These are phyloP conservation scores for Capsicum pubescens DNA, from an alignment of 257 asterid genomes.

Conservation along the genomic window DNA sequence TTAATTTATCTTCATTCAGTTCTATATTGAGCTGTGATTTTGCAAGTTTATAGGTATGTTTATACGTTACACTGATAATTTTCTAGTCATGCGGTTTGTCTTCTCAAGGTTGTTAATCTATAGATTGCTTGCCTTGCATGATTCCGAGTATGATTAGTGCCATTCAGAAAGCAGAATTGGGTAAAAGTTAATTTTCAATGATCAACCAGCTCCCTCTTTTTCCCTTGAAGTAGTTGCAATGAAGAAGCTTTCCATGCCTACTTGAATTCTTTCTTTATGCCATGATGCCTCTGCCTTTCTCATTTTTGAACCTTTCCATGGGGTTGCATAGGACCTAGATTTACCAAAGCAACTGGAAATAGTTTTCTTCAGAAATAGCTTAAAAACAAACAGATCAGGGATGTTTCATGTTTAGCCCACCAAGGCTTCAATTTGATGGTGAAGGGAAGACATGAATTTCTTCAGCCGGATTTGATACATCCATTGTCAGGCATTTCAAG, in stretches of 20 bases:
- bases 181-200: constrained; percentile 6
- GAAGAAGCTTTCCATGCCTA: background rate
- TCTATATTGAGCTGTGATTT: no score
- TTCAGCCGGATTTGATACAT: background rate
- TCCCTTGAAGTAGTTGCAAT: background rate
- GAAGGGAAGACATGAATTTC: background rate
- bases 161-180: background rate
- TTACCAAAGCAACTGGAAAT: background rate
- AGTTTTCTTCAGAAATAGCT: background rate
- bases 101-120: no score
- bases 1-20: no score
- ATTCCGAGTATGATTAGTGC: background rate
- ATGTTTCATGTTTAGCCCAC: background rate
- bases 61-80: no score
- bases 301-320: background rate
- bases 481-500: background rate
- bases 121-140: background rate
- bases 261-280: background rate
- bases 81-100: no score
- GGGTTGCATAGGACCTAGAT: background rate
- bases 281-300: background rate
- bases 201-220: background rate
- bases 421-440: background rate
- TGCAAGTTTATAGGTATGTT: no score
- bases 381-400: constrained; percentile 7